phyloP scores from a whole-genome alignment of 192 early-diverging fungal genomes.

The Physocladia obscura region DNA sequence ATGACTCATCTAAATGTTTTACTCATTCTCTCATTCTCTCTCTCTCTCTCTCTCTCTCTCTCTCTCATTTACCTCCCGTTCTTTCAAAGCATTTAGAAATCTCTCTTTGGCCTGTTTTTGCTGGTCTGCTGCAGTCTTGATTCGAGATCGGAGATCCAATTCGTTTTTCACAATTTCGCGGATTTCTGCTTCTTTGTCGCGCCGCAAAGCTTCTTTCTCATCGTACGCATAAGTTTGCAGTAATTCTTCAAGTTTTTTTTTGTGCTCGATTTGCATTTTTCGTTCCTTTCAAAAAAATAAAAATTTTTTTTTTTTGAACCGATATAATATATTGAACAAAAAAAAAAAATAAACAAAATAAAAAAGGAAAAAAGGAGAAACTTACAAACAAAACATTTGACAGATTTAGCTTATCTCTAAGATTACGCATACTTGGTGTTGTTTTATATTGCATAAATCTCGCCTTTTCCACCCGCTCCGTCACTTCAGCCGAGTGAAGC shows the following conservation, averaged over 20 bases:
- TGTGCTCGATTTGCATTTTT: conserved; percentile 33
- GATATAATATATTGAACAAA: background rate
- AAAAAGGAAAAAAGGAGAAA: background rate
- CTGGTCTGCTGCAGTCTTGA: background rate
- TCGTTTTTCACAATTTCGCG: conserved; percentile 9
- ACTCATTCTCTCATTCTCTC: too few relatives aligned
- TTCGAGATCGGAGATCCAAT: background rate
- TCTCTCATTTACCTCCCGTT: conserved; percentile 18
- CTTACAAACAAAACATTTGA: conserved; percentile 47
- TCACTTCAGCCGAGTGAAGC: conserved; percentile 29
- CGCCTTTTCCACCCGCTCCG: conserved; percentile 43
- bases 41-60: too few relatives aligned
- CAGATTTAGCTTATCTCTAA: conserved; percentile 39
- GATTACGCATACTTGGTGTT: conserved; percentile 31
- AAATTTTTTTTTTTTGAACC: background rate
- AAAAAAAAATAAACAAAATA: conserved; percentile 1
- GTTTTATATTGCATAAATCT: conserved; percentile 37
- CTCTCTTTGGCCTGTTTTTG: background rate
- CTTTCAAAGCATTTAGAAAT: background rate
- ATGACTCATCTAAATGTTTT: too few relatives aligned
- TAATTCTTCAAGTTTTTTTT: conserved; percentile 8
- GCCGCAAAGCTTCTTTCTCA: background rate
- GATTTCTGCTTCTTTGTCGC: conserved; percentile 3
- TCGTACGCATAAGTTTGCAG: conserved; percentile 23
- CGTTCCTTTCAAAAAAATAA: conserved; percentile 38